These are phyloP conservation scores for Chlamydomonas urium DNA, from an alignment of 139 green algal genomes.

Conservation along the genomic window DNA sequence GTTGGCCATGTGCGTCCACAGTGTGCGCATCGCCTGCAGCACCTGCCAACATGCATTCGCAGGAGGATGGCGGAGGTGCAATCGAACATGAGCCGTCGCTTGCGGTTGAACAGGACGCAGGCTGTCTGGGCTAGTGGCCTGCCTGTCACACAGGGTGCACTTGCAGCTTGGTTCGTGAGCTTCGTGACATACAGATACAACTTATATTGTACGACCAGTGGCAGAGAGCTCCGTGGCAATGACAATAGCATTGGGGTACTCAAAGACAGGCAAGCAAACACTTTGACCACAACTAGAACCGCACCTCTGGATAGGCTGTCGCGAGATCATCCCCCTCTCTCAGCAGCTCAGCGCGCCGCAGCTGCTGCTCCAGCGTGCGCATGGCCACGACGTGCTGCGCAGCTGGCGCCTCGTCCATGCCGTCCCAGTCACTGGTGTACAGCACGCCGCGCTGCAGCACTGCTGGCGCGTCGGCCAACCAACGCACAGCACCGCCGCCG, in stretches of 20 bases:
- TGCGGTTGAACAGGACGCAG: no score
- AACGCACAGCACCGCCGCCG: no score
- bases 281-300: neutral
- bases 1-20: slow-evolving; percentile 5
- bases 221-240: neutral
- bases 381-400: neutral
- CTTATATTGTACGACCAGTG: neutral
- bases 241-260: no score
- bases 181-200: neutral
- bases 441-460: neutral
- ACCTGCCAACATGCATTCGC: no score
- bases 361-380: neutral
- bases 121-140: no score
- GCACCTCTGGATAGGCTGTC: neutral
- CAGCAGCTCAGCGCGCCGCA: neutral
- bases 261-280: neutral
- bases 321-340: neutral
- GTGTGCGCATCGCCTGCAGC: neutral
- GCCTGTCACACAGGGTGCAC: no score
- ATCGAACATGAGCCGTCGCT: no score
- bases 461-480: neutral
- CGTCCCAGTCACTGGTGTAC: slow-evolving; percentile 1
- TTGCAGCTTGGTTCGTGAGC: no score
- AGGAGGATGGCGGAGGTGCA: no score
- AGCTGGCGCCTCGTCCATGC: neutral